A percentile compares a stretch with the other conserved stretches of the same genome.
Evolutionary conservation across 306 rosid genomes (phyloP).

Genomic region (Heteromeles arbutifolia): DNA sequence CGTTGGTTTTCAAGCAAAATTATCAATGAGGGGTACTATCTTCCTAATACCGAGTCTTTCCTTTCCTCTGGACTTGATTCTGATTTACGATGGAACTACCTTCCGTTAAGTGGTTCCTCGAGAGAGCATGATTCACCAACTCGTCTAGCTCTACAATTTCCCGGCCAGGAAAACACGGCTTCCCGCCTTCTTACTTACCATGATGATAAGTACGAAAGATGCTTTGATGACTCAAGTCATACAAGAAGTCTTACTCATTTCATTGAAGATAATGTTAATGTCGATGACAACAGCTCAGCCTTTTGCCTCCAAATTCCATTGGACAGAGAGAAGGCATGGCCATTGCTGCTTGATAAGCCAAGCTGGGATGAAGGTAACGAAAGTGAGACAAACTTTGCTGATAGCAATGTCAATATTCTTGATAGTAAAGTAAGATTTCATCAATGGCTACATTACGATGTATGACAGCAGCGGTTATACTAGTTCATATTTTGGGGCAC

Average conservation of each 20-base stretch:
- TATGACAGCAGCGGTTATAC: not conserved
- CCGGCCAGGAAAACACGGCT: slow-evolving; percentile 21
- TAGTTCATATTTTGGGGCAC: not conserved
- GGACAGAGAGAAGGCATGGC: slow-evolving; percentile 27
- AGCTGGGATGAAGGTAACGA: slow-evolving; percentile 1
- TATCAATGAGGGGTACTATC: slow-evolving; percentile 18
- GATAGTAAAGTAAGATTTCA: not conserved
- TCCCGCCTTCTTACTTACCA: slow-evolving; percentile 19
- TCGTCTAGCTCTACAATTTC: slow-evolving; percentile 25
- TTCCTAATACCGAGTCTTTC: slow-evolving; percentile 31
- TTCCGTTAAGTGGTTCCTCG: slow-evolving; percentile 28
- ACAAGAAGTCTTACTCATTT: slow-evolving; percentile 28
- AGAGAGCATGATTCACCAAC: slow-evolving; percentile 24
- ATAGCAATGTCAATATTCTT: not conserved
- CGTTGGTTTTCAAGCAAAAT: slow-evolving; percentile 27
- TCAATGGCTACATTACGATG: not conserved
- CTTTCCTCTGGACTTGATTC: not conserved
- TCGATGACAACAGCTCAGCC: slow-evolving; percentile 22
- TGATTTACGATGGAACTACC: not conserved
- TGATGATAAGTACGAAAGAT: slow-evolving; percentile 16
- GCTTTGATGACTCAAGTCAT: slow-evolving; percentile 18
- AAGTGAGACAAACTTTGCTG: not conserved
- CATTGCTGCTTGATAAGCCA: slow-evolving; percentile 24
- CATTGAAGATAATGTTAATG: slow-evolving; percentile 25
- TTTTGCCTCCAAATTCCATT: slow-evolving; percentile 26